These are phyloP conservation scores for Fragaria nilgerrensis DNA, from an alignment of 306 rosid genomes.

Conservation along the genomic window DNA sequence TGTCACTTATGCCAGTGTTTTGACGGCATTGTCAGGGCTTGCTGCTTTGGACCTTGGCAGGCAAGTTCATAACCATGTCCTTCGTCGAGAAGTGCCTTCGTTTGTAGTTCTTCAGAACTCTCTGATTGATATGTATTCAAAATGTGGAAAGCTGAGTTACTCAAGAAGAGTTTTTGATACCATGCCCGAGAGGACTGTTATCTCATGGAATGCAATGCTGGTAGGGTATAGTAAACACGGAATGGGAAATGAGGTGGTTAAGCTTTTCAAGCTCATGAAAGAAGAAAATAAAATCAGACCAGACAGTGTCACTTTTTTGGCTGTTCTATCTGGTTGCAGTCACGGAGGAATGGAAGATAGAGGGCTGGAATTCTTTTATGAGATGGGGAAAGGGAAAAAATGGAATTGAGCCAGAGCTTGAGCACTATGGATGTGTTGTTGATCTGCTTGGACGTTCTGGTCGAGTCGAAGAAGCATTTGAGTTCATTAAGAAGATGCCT, in stretches of 20 bases:
- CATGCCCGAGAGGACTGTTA: slow-evolving; percentile 66
- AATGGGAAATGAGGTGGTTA: slow-evolving; percentile 73
- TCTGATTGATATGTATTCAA: slow-evolving; percentile 87
- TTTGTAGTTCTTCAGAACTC: slow-evolving; percentile 82
- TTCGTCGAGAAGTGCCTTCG: slow-evolving; percentile 52
- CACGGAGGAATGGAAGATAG: slow-evolving; percentile 74
- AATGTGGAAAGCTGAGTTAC: slow-evolving; percentile 76
- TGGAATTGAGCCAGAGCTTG: slow-evolving; percentile 60
- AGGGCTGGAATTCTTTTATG: slow-evolving; percentile 67
- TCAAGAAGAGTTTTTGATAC: slow-evolving; percentile 64
- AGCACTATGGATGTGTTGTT: slow-evolving; percentile 82
- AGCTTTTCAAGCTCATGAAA: slow-evolving; percentile 66
- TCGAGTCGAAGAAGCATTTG: slow-evolving; percentile 60
- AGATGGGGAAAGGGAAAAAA: slow-evolving; percentile 47
- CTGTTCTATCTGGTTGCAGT: slow-evolving; percentile 87
- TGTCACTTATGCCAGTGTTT: slow-evolving; percentile 74
- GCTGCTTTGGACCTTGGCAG: slow-evolving; percentile 84
- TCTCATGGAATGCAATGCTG: slow-evolving; percentile 94
- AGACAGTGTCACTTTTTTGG: slow-evolving; percentile 69
- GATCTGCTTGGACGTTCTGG: slow-evolving; percentile 91
- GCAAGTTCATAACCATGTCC: slow-evolving; percentile 74
- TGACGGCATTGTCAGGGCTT: slow-evolving; percentile 85
- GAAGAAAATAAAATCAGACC: slow-evolving; percentile 64
- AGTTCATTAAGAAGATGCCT: slow-evolving; percentile 54
- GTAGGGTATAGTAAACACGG: slow-evolving; percentile 89